phyloP scores from a whole-genome alignment of 176 grass and related monocot species.

The Themeda triandra region DNA sequence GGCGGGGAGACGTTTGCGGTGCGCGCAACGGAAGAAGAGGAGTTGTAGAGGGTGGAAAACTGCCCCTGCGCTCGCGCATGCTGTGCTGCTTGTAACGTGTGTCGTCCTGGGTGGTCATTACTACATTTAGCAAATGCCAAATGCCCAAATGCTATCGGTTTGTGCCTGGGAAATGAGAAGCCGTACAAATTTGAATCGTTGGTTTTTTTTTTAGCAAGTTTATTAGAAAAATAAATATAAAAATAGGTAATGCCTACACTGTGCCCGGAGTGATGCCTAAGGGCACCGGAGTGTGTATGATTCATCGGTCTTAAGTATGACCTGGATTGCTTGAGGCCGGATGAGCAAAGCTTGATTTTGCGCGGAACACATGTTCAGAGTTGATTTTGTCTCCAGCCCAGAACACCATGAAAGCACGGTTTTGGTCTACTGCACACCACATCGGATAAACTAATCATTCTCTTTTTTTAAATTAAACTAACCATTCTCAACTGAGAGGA shows the following conservation, averaged over 20 bases:
- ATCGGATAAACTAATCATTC: neutral
- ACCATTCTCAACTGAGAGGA: neutral
- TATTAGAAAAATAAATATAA: neutral
- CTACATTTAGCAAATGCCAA: too few relatives aligned
- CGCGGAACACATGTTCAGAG: neutral
- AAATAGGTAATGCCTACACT: neutral
- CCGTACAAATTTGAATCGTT: neutral
- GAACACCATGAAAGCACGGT: neutral
- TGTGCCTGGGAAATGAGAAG: neutral
- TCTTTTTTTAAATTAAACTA: too few relatives aligned
- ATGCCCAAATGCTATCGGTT: too few relatives aligned
- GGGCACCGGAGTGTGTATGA: too few relatives aligned
- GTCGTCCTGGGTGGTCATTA: neutral
- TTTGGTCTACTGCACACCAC: neutral
- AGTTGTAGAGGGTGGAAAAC: neutral
- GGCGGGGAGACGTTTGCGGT: conserved; percentile 31
- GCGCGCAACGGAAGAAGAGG: neutral
- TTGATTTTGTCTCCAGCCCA: neutral
- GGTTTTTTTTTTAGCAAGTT: too few relatives aligned
- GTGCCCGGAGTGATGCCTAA: too few relatives aligned
- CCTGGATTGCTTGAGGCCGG: too few relatives aligned
- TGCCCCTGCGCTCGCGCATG: neutral
- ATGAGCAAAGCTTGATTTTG: neutral
- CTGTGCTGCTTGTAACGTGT: neutral
- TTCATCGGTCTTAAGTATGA: too few relatives aligned